Evolutionary conservation across 2,329 filamentous ascomycete genomes (phyloP), one percentile per base, ranked within the genome.

Genomic region (Bipolaris oryzae): DNA sequence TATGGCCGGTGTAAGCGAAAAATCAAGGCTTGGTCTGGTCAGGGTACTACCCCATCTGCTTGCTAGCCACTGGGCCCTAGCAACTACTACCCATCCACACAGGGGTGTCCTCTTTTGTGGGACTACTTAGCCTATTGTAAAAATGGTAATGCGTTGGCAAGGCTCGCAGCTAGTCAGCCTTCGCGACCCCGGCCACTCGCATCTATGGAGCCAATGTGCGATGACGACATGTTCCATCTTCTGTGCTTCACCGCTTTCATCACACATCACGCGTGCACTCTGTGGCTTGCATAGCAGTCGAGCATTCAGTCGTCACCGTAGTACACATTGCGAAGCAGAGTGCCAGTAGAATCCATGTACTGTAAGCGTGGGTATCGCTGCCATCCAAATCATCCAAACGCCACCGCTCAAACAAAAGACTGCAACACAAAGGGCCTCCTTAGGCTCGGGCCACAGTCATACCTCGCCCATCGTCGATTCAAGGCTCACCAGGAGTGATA

Each of bases 191-290:
- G 53, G 49, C 42, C 53, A 58, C 53, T 50, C 50, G 38, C 45
- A 34, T 16, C 41, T 37, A 48, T 43, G 44, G 39, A 37, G 31
- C 23, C 35, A 56, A 58, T 55, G 54, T 57, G 42, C 49, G 28
- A 65, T 65, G 62, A 65, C 62, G 62, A 35, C 58, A 65, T 60
- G 52, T 52, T 57, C 21, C 37, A 50, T 45, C 41, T 31, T 37
- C 50, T 34, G 39, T 45, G 53, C 56, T 53, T 57, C 62, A 65
- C 62, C 62, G 62, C 62, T 54, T 56, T 50, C 53, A 53, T 56
- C 50, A 55, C 59, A 51, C 41, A 16, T 52, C 43, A 31, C 43
- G 41, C 47, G 39, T 53, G 41, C 52, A 45, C 50, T 54, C 48
- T 50, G 42, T 13, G 35, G 34, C 43, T 37, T 55, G 38, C 34